These are phyloP conservation scores for Zizania latifolia DNA, from an alignment of 176 grass and related monocot species.

Conservation along the genomic window DNA sequence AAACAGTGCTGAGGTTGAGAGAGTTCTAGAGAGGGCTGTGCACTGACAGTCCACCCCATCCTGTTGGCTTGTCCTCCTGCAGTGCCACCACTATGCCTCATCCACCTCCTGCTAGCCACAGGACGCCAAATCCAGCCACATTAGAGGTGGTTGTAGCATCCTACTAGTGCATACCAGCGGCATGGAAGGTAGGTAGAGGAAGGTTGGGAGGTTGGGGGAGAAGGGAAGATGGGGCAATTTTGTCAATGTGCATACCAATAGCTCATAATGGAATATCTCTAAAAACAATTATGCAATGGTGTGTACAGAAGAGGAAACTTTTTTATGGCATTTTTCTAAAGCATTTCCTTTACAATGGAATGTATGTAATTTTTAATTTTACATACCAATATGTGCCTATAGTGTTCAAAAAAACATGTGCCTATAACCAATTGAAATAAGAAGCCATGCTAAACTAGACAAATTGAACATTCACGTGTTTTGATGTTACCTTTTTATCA, in stretches of 20 bases:
- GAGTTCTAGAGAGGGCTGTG: too few relatives aligned
- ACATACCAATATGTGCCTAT: neutral
- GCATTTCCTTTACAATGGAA: neutral
- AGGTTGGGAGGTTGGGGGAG: neutral
- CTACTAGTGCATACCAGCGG: neutral
- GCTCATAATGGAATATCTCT: neutral
- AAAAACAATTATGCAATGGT: neutral
- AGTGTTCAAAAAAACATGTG: neutral
- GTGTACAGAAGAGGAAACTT: neutral
- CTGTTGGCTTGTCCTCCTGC: too few relatives aligned
- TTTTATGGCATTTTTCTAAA: neutral
- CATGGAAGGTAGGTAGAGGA: neutral
- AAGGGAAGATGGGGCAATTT: neutral
- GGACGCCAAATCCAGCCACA: neutral
- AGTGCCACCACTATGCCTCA: neutral
- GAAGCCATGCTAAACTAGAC: conserved; percentile 10
- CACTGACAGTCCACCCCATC: too few relatives aligned
- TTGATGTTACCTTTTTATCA: conserved; percentile 66
- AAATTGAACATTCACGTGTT: conserved; percentile 17
- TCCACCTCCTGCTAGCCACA: neutral
- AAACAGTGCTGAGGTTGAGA: too few relatives aligned
- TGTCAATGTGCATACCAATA: neutral
- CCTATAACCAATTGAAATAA: neutral
- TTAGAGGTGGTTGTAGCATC: neutral
- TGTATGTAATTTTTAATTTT: neutral